Evolutionary conservation across 768 basidiomycete genomes (phyloP).

Genomic region (Agaricus sinodeliciosus): DNA sequence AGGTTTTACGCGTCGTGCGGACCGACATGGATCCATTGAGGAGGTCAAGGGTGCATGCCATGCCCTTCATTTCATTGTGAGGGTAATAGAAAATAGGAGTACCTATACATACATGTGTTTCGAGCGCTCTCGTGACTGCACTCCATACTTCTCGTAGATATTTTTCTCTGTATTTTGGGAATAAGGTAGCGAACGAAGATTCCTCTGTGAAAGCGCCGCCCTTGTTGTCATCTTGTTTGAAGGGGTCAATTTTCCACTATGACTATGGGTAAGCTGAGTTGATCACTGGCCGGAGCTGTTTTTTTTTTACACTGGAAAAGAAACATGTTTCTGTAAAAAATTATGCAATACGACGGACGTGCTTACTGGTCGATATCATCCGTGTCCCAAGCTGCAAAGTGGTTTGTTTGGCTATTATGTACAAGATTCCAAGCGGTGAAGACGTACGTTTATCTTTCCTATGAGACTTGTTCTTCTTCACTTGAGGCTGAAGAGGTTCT

Average conservation of each 20-base stretch:
- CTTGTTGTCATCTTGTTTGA: conserved; percentile 68
- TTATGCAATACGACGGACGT: too few species aligned
- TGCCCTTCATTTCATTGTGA: conserved; percentile 43
- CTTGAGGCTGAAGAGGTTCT: too few species aligned
- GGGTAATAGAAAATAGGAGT: not conserved
- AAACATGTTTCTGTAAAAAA: too few species aligned
- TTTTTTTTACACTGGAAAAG: too few species aligned
- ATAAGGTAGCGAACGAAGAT: conserved; percentile 95
- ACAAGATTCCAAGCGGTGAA: too few species aligned
- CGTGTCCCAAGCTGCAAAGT: conserved; percentile 3
- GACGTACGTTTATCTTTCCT: too few species aligned
- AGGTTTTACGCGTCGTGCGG: conserved; percentile 93
- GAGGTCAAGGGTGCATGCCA: conserved; percentile 88
- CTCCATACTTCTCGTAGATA: conserved; percentile 95
- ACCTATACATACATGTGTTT: conserved; percentile 55
- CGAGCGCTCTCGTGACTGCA: conserved; percentile 78
- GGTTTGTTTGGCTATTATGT: too few species aligned
- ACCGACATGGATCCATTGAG: conserved; percentile 98
- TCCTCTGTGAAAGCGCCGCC: conserved; percentile 87
- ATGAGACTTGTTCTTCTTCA: too few species aligned
- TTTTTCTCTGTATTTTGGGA: conserved; percentile 97
- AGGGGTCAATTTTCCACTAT: conserved; percentile 88
- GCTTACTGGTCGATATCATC: not conserved
- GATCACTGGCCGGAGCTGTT: too few species aligned
- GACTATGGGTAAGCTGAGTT: not conserved